Conservation (phyloP, 2,329 filamentous ascomycete genomes). For the Trichoderma brevicompactum region DNA sequence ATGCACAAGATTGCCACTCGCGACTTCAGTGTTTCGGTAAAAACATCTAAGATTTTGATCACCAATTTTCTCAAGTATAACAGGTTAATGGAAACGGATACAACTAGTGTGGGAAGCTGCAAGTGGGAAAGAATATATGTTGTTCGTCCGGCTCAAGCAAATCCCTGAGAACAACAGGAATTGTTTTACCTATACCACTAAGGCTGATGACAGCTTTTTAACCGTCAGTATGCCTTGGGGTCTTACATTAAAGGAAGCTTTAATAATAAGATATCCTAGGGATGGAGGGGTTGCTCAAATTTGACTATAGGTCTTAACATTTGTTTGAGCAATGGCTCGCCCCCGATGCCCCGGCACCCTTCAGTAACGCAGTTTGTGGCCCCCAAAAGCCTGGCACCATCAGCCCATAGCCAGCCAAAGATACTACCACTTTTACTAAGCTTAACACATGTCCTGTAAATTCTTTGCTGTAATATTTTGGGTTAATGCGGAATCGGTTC, state of each 20-base stretch:
- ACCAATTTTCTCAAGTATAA: conserved; percentile 43
- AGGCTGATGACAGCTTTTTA: conserved; percentile 41
- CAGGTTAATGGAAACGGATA: conserved; percentile 33
- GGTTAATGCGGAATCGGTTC: conserved; percentile 48
- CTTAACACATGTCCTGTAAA: conserved; percentile 41
- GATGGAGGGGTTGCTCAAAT: conserved; percentile 33
- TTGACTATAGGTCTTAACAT: conserved; percentile 30
- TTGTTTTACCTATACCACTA: conserved; percentile 42
- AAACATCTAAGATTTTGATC: background rate
- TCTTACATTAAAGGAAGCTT: conserved; percentile 29
- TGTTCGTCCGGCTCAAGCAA: conserved; percentile 42
- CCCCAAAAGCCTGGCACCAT: conserved; percentile 35
- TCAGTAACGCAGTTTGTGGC: conserved; percentile 34
- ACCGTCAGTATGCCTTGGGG: conserved; percentile 36
- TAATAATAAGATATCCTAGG: conserved; percentile 39
- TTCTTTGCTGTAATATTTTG: conserved; percentile 42
- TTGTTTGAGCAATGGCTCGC: conserved; percentile 34
- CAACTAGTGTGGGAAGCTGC: conserved; percentile 42
- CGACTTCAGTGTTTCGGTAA: background rate
- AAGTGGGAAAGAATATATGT: conserved; percentile 43
- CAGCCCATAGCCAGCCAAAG: conserved; percentile 21
- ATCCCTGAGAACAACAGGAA: conserved; percentile 42
- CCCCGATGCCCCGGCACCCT: conserved; percentile 34
- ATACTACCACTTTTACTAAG: conserved; percentile 29
- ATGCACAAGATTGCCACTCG: background rate